These are phyloP conservation scores for Fusarium liriodendri DNA, from an alignment of 2,329 filamentous ascomycete genomes.

Conservation along the genomic window DNA sequence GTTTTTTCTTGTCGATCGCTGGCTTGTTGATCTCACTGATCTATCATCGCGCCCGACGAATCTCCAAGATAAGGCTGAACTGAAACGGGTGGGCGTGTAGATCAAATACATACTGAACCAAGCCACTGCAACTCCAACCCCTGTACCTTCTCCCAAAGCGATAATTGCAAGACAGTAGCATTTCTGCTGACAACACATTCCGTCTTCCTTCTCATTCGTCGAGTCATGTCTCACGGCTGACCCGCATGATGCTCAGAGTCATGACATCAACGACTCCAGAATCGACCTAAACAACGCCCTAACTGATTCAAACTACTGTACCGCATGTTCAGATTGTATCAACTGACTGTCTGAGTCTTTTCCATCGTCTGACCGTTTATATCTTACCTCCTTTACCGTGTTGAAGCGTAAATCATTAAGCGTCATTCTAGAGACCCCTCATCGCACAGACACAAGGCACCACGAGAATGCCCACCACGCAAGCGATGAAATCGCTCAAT, in stretches of 20 bases:
- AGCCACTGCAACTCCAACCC: neutral
- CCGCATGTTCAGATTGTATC: neutral
- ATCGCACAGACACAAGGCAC: neutral
- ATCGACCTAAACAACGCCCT: neutral
- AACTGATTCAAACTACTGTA: neutral
- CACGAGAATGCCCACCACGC: neutral
- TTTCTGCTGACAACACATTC: neutral
- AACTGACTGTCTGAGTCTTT: neutral
- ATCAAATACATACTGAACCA: neutral
- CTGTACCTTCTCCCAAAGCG: neutral
- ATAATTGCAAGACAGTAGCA: neutral
- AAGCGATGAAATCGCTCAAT: conserved; percentile 4
- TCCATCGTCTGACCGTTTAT: neutral
- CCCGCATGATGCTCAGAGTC: neutral
- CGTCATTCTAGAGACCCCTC: neutral
- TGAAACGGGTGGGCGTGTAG: neutral
- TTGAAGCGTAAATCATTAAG: neutral
- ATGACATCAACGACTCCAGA: conserved; percentile 30
- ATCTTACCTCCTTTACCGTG: neutral
- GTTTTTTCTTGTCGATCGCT: no score
- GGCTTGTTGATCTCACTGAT: no score
- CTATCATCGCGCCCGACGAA: no score
- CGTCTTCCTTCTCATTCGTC: neutral
- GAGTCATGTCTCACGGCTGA: neutral
- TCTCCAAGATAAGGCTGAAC: no score